These are phyloP conservation scores for Yamadazyma paraphyllophila DNA, from an alignment of 805 yeast genomes.

Conservation along the genomic window DNA sequence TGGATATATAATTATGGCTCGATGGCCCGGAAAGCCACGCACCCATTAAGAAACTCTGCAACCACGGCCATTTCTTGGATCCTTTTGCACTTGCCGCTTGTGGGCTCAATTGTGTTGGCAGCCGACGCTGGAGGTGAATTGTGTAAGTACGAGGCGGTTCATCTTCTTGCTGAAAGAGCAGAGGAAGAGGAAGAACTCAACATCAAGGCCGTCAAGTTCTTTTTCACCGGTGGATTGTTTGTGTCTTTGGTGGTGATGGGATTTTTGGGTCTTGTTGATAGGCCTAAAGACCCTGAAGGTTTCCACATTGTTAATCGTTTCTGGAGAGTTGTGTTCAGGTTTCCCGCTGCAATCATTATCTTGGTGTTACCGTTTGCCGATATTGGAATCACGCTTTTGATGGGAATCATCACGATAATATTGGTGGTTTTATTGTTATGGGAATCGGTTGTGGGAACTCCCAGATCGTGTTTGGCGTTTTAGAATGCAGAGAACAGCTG, in stretches of 20 bases:
- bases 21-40: constrained; percentile 47
- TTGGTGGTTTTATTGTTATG: constrained; percentile 31
- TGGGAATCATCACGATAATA: constrained; percentile 43
- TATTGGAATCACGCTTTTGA: constrained; percentile 34
- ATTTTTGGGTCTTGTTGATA: constrained; percentile 44
- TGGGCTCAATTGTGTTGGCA: constrained; percentile 50
- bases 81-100: constrained; percentile 48
- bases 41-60: constrained; percentile 52
- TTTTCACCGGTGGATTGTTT: constrained; percentile 53
- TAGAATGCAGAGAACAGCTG: too few relatives aligned
- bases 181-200: constrained; percentile 27
- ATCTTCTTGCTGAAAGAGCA: background rate
- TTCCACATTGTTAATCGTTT: constrained; percentile 30
- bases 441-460: constrained; percentile 35
- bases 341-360: constrained; percentile 40
- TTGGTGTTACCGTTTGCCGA: constrained; percentile 46
- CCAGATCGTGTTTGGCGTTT: constrained; percentile 10
- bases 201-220: constrained; percentile 44
- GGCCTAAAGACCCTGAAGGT: constrained; percentile 38
- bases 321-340: constrained; percentile 39
- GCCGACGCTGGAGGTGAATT: constrained; percentile 61
- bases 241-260: constrained; percentile 41
- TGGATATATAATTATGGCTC: constrained; percentile 59
- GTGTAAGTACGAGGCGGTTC: constrained; percentile 16
- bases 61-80: constrained; percentile 46